phyloP scores from a whole-genome alignment of 148 eudicot species.

The Amaranthus cruentus region DNA sequence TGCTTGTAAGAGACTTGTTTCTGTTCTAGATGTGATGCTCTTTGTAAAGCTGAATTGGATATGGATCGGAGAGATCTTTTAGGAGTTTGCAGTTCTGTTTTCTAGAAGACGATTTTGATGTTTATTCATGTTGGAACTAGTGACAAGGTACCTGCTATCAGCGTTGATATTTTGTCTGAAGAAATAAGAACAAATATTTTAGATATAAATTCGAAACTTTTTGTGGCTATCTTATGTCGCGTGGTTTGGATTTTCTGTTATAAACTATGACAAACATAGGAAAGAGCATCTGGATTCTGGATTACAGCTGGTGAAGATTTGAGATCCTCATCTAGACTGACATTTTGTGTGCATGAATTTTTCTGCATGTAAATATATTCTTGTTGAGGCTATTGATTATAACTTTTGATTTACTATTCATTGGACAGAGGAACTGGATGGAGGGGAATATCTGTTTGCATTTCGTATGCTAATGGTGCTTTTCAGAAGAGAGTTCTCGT shows the following conservation, averaged over 20 bases:
- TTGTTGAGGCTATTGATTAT: background rate
- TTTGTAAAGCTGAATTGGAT: constrained; percentile 33
- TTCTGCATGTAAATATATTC: background rate
- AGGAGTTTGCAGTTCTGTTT: background rate
- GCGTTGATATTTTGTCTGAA: background rate
- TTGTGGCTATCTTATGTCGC: background rate
- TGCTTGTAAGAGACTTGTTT: background rate
- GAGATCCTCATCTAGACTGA: background rate
- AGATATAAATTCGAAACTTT: background rate
- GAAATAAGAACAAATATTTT: background rate
- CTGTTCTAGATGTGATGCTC: background rate
- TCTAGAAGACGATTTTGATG: background rate
- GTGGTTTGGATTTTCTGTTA: background rate
- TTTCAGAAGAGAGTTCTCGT: constrained; percentile 88
- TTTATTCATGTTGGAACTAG: background rate
- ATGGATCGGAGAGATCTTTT: constrained; percentile 4
- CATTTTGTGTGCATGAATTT: background rate
- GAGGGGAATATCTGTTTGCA: constrained; percentile 92
- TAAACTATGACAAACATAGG: background rate
- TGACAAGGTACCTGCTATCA: background rate
- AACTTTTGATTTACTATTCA: background rate
- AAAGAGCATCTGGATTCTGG: background rate
- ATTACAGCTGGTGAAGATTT: background rate
- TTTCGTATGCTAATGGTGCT: constrained; percentile 97
- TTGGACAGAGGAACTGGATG: constrained; percentile 82